Percentiles rank a stretch among this genome's conserved stretches.
Conservation (phyloP, 1,284 basidiomycete genomes). For the Ustilago xerochloae region DNA sequence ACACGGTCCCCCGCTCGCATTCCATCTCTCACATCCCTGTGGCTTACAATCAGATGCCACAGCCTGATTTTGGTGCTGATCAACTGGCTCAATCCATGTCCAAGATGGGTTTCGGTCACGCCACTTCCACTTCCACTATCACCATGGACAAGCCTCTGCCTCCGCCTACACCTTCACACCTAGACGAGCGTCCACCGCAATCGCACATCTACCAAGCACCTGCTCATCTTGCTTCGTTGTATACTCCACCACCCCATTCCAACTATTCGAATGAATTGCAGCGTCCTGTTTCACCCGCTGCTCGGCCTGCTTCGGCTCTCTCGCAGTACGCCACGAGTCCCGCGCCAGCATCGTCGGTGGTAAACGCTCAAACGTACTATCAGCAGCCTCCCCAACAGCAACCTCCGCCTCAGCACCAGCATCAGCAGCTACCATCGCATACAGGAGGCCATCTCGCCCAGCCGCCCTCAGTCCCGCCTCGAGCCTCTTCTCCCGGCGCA, state of each 20-base stretch:
- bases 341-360: constrained; percentile 36
- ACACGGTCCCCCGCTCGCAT: constrained; percentile 34
- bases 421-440: constrained; percentile 12
- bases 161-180: constrained; percentile 17
- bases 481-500: constrained; percentile 31
- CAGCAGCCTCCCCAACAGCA: constrained; percentile 29
- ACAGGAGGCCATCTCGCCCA: constrained; percentile 15
- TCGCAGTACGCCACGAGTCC: constrained; percentile 37
- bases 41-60: constrained; percentile 28
- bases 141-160: constrained; percentile 25
- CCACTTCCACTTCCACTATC: constrained; percentile 1
- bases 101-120: constrained; percentile 36
- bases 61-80: constrained; percentile 38
- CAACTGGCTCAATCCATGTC: constrained; percentile 43
- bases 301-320: constrained; percentile 27
- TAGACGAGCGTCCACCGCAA: constrained; percentile 30
- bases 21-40: constrained; percentile 34
- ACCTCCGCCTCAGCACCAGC: no score
- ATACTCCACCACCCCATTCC: constrained; percentile 24
- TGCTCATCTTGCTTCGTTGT: constrained; percentile 41
- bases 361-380: constrained; percentile 50
- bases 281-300: constrained; percentile 39
- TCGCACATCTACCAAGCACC: constrained; percentile 51
- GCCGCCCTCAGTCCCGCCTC: constrained; percentile 23
- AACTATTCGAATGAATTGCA: constrained; percentile 10